Conservation (phyloP, 2,329 filamentous ascomycete genomes). For the Albophoma yamanashiensis region DNA sequence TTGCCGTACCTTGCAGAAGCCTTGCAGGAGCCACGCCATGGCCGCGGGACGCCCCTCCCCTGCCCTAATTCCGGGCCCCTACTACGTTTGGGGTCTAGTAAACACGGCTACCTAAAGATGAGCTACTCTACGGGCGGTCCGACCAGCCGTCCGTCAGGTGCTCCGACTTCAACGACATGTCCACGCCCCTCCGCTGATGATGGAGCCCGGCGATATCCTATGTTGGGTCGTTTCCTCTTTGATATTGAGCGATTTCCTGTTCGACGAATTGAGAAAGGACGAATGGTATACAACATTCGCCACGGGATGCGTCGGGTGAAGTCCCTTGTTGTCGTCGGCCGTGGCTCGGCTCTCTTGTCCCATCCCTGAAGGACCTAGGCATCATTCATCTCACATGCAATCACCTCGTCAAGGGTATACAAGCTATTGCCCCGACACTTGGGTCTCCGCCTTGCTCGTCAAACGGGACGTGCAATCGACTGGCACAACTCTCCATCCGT, state of each 20-base stretch:
- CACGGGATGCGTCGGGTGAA: neutral
- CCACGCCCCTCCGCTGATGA: neutral
- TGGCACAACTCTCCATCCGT: neutral
- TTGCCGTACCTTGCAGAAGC: too few relatives aligned
- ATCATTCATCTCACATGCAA: neutral
- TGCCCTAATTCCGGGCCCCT: neutral
- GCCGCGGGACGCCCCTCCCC: neutral
- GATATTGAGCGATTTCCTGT: neutral
- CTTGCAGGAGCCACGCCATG: neutral
- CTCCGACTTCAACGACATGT: neutral
- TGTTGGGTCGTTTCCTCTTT: neutral
- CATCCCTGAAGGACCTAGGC: neutral
- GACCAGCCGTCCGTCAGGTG: too few relatives aligned
- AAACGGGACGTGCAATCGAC: neutral
- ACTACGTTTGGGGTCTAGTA: too few relatives aligned
- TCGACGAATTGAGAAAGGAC: neutral
- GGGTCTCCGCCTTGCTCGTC: neutral
- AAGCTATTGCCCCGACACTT: neutral
- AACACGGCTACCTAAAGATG: too few relatives aligned
- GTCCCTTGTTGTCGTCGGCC: neutral
- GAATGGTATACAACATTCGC: neutral
- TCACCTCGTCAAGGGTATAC: neutral
- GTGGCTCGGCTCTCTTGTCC: neutral
- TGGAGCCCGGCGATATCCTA: neutral
- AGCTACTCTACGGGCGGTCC: too few relatives aligned